Evolutionary conservation across 2,329 filamentous ascomycete genomes (phyloP).

Genomic region (Penicillium vulpinum): DNA sequence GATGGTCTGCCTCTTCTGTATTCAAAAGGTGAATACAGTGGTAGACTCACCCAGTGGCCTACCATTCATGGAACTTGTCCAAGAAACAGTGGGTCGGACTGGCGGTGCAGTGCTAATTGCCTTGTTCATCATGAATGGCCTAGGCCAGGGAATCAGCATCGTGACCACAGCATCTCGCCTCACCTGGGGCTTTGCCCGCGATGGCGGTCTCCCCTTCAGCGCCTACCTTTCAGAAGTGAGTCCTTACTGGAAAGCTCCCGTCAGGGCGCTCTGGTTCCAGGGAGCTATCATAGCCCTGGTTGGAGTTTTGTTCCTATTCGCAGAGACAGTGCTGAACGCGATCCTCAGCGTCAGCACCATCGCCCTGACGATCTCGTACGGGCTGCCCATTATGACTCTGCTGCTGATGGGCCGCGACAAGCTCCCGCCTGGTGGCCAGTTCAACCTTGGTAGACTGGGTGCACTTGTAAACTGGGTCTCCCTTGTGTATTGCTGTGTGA

Average conservation of each 20-base stretch:
- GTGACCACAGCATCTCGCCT: constrained; percentile 54
- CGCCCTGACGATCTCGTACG: constrained; percentile 55
- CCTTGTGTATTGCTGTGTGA: constrained; percentile 53
- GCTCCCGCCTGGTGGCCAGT: constrained; percentile 46
- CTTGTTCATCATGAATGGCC: constrained; percentile 56
- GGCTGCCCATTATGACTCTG: constrained; percentile 51
- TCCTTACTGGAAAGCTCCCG: constrained; percentile 53
- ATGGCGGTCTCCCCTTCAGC: constrained; percentile 50
- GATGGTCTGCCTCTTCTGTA: constrained; percentile 53
- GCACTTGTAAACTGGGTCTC: constrained; percentile 49
- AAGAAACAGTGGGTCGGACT: constrained; percentile 38
- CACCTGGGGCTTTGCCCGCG: constrained; percentile 56
- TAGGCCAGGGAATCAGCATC: constrained; percentile 55
- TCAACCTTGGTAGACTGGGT: constrained; percentile 48
- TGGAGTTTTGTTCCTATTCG: constrained; percentile 57
- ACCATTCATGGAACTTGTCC: constrained; percentile 52
- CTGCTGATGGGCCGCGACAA: constrained; percentile 55
- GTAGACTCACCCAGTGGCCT: constrained; percentile 40
- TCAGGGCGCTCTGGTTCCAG: constrained; percentile 54
- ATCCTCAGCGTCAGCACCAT: constrained; percentile 59
- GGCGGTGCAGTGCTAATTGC: constrained; percentile 52
- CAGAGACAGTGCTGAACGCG: constrained; percentile 54
- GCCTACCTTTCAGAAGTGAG: constrained; percentile 48
- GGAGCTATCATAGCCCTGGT: constrained; percentile 48
- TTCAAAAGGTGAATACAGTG: constrained; percentile 47